Conservation (phyloP, 2,329 filamentous ascomycete species). For the Epichloe brachyelytri region DNA sequence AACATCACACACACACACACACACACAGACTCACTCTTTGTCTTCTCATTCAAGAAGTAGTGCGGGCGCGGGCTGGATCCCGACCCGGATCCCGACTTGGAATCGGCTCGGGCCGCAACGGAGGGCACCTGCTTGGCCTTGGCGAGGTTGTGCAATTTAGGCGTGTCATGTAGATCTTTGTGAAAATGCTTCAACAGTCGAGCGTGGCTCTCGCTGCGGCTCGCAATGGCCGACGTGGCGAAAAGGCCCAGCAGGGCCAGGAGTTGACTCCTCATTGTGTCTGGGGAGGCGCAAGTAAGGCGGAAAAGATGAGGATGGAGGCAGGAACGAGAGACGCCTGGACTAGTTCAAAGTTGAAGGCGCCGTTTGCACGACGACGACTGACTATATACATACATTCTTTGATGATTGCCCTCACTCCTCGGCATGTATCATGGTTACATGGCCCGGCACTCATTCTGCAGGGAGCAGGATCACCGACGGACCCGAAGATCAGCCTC, state of each 20-base stretch:
- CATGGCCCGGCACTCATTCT: too few species aligned
- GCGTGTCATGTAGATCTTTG: background rate
- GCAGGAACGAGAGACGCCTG: too few species aligned
- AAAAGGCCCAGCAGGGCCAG: conserved; percentile 3
- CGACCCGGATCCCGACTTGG: too few species aligned
- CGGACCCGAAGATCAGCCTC: too few species aligned
- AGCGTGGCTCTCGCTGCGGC: background rate
- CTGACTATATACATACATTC: too few species aligned
- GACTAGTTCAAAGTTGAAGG: too few species aligned
- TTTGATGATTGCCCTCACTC: too few species aligned
- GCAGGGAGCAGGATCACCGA: too few species aligned
- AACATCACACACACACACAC: too few species aligned
- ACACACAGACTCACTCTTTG: conserved; percentile 7
- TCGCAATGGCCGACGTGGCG: background rate
- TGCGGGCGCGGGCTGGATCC: background rate
- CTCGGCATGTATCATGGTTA: too few species aligned
- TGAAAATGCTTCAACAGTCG: background rate
- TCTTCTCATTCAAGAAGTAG: conserved; percentile 9
- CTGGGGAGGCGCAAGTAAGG: background rate
- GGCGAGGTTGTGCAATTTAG: background rate
- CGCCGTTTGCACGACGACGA: too few species aligned
- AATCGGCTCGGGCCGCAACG: background rate
- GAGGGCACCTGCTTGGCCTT: background rate
- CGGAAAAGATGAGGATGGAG: background rate
- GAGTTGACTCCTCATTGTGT: background rate